Conservation (phyloP, 176 grass and related monocot genomes). For the Tillandsia fasciculata region DNA sequence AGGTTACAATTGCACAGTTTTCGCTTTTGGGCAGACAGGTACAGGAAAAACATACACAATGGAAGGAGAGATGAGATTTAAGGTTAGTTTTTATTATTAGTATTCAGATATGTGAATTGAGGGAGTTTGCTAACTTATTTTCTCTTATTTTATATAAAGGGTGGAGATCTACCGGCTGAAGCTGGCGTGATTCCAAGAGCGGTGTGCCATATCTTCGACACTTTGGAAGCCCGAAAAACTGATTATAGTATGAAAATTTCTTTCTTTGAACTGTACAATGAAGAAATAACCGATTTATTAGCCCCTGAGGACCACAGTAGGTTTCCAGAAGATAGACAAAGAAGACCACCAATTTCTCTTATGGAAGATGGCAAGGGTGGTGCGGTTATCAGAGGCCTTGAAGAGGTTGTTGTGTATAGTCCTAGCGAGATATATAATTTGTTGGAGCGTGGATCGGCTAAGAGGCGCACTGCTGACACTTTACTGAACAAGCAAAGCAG, state of each 20-base stretch:
- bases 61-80: constrained; percentile 69
- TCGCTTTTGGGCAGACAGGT: constrained; percentile 87
- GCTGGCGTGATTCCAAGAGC: constrained; percentile 91
- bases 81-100: constrained; percentile 33
- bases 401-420: constrained; percentile 70
- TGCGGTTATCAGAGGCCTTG: constrained; percentile 66
- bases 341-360: constrained; percentile 44
- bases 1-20: constrained; percentile 89
- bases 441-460: constrained; percentile 59
- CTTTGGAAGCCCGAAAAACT: constrained; percentile 47
- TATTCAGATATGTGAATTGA: not conserved
- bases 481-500: constrained; percentile 87
- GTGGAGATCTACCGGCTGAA: constrained; percentile 32
- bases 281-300: constrained; percentile 79
- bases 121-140: not conserved
- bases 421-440: constrained; percentile 58
- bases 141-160: constrained; percentile 24
- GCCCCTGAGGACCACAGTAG: constrained; percentile 50
- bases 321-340: constrained; percentile 54
- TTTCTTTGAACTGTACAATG: constrained; percentile 87
- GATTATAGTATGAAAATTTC: constrained; percentile 78
- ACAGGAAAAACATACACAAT: constrained; percentile 90
- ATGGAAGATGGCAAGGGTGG: constrained; percentile 90
- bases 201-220: constrained; percentile 61
- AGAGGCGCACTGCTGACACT: constrained; percentile 70